Evolutionary conservation across 257 asterid species (phyloP), one percentile per base, ranked within the genome.

Genomic region (Capsicum baccatum): DNA sequence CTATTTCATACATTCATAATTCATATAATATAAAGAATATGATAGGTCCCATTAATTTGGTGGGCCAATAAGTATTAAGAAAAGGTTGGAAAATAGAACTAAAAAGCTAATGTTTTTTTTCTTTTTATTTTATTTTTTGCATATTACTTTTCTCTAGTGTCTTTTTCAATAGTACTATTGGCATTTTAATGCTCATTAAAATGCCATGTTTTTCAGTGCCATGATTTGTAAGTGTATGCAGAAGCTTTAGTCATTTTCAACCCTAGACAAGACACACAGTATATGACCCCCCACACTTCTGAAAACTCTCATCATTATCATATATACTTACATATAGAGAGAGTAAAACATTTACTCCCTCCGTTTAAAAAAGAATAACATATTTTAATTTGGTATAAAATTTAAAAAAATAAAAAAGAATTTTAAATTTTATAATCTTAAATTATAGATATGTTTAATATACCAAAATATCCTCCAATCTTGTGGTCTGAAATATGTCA

Each of bases 121-220:
- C 33, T 62, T 26, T 66, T 1, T 7, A 26, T 26, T 26, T 26
- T 26, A 26, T 67, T 35, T 37, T 0, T 7, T 9, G 3, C 14
- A 70, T 70, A 76, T 74, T 55, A 14, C 4, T 55, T 86, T 85
- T 83, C 85, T 60, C 84, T 85, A 50, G 59, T 19, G 91, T 87
- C 90, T 57, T 85, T 89, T 55, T 89, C 91, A 81, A 12, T 71
- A 26, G 85, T 79, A 87, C 89, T 85, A 71, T 84, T 74, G 59
- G 9, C 81, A 62, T 52, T 85, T 87, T 69, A 89, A 87, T 89
- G 86, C 89, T 83, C 79, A 84, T 86, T 66, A 83, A 86, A 84
- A 68, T 74, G 67, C 88, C 91, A 89, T 89, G 90, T 79, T 89
- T 89, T 89, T 89, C 91, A 89, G 91, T 87, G 91, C 91, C 91